Conservation (phyloP, 768 basidiomycete species). For the Boletus bicolor region DNA sequence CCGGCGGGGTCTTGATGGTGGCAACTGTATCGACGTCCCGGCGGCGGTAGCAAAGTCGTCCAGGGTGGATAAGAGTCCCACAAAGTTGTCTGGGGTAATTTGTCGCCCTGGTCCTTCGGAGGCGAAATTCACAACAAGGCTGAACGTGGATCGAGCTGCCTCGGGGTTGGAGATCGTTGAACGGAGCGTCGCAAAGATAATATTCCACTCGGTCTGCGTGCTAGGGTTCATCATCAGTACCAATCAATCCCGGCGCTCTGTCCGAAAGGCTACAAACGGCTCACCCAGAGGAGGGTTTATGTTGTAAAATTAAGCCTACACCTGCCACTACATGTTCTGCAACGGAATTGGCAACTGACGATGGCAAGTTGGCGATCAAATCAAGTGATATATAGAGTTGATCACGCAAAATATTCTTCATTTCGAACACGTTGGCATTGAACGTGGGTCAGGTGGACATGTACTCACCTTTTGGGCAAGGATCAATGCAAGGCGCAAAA, state of each 20-base stretch:
- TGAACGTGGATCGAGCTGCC: conserved; percentile 82
- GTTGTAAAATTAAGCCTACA: conserved; percentile 72
- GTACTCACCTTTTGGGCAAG: conserved; percentile 69
- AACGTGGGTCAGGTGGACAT: neutral
- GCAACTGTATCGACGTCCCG: conserved; percentile 57
- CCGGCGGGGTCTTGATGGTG: conserved; percentile 52
- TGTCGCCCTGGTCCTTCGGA: conserved; percentile 56
- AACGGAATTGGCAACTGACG: conserved; percentile 72
- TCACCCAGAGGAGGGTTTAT: conserved; percentile 65
- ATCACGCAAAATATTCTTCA: conserved; percentile 77
- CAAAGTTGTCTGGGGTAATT: conserved; percentile 76
- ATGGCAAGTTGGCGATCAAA: conserved; percentile 76
- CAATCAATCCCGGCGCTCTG: neutral
- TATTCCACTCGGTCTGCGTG: conserved; percentile 94
- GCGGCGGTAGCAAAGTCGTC: conserved; percentile 85
- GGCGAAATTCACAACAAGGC: conserved; percentile 65
- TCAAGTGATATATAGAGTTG: conserved; percentile 95
- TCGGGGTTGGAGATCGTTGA: conserved; percentile 84
- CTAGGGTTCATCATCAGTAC: conserved; percentile 34
- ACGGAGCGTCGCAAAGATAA: conserved; percentile 84
- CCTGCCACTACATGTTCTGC: conserved; percentile 92
- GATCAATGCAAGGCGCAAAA: conserved; percentile 80
- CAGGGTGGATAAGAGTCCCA: conserved; percentile 72
- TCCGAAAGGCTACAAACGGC: neutral
- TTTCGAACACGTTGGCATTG: conserved; percentile 1